A percentile compares a stretch with the other conserved stretches of the same genome.
These are phyloP conservation scores for Globisporangium heterothallicum DNA, from an alignment of 352 stramenopile genomes.

Conservation along the genomic window DNA sequence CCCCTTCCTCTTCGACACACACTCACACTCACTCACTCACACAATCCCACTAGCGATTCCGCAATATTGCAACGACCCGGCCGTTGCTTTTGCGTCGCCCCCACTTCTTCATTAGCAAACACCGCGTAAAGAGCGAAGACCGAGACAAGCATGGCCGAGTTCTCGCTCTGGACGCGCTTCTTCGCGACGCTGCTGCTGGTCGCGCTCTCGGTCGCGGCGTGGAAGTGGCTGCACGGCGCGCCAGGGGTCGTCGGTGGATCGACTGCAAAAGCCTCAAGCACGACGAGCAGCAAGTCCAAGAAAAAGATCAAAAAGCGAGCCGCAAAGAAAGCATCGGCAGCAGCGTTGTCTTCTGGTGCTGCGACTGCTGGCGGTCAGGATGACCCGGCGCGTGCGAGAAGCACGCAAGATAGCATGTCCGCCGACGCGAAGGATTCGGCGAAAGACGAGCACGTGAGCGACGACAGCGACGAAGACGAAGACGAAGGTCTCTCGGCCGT, in stretches of 20 bases:
- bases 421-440: too few species aligned
- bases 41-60: too few species aligned
- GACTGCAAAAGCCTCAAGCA: not conserved
- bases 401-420: too few species aligned
- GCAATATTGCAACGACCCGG: not conserved
- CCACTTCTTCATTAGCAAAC: not conserved
- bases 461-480: conserved; percentile 49
- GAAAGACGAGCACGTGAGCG: conserved; percentile 19
- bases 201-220: conserved; percentile 28
- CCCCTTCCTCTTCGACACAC: too few species aligned
- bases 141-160: conserved; percentile 28
- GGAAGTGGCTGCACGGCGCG: conserved; percentile 27
- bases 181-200: conserved; percentile 40
- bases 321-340: conserved; percentile 24
- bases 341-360: not conserved
- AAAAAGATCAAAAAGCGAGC: conserved; percentile 46
- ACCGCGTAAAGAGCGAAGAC: not conserved
- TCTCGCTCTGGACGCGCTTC: conserved; percentile 27
- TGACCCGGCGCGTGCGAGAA: not conserved
- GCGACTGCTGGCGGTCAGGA: not conserved
- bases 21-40: too few species aligned
- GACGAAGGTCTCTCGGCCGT: conserved; percentile 46
- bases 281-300: conserved; percentile 28
- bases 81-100: not conserved
- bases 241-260: not conserved